Evolutionary conservation across 2,329 filamentous ascomycete species (phyloP).

Genomic region (Colletotrichum sp.): DNA sequence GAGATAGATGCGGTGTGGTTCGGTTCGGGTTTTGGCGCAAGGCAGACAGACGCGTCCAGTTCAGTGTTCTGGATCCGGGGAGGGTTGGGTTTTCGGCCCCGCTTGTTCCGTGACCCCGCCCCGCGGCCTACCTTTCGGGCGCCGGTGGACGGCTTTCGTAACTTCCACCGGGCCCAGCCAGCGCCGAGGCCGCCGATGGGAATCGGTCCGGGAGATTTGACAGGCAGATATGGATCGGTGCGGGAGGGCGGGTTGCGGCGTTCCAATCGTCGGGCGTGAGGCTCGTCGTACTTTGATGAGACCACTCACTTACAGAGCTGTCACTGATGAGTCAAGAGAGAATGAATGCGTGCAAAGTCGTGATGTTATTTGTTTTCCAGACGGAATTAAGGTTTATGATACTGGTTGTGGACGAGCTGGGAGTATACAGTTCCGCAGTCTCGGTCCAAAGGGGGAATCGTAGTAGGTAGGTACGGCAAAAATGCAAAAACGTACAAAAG

Average conservation of each 20-base stretch:
- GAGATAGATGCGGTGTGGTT: too few species aligned
- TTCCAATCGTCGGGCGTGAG: background rate
- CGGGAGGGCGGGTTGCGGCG: background rate
- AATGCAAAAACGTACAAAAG: background rate
- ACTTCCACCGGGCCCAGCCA: background rate
- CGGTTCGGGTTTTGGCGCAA: background rate
- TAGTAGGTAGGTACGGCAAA: background rate
- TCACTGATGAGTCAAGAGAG: background rate
- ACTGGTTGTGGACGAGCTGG: background rate
- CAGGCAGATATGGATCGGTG: background rate
- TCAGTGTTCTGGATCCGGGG: background rate
- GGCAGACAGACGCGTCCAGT: background rate
- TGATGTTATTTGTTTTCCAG: slow-evolving; percentile 16
- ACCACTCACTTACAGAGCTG: background rate
- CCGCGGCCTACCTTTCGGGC: background rate
- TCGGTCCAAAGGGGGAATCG: background rate
- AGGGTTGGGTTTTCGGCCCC: background rate
- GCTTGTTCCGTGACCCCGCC: background rate
- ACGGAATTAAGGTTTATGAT: slow-evolving; percentile 17
- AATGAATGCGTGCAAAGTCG: slow-evolving; percentile 6
- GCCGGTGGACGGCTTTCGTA: background rate
- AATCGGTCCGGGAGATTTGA: background rate
- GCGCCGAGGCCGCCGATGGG: background rate
- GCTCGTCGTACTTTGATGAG: background rate
- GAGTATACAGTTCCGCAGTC: background rate